These are phyloP conservation scores for Hyphochytrium catenoides DNA, from an alignment of 352 stramenopile genomes.

Conservation along the genomic window DNA sequence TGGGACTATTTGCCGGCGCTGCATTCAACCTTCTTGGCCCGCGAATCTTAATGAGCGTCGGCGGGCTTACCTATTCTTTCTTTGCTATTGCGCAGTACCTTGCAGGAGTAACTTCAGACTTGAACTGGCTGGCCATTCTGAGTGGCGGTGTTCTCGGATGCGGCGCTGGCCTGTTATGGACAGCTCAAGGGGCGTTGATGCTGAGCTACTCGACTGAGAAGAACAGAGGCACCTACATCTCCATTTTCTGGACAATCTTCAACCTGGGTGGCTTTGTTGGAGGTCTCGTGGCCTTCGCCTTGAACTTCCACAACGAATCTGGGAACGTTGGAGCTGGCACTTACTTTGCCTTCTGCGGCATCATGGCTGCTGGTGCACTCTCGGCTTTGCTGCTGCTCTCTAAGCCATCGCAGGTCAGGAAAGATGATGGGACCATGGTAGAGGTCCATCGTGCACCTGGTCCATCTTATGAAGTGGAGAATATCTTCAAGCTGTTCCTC, in stretches of 20 bases:
- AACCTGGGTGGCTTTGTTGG: conserved; percentile 32
- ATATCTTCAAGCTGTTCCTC: neutral
- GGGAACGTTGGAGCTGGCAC: conserved; percentile 13
- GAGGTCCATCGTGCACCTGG: neutral
- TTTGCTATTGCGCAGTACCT: conserved; percentile 21
- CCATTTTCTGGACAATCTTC: conserved; percentile 52
- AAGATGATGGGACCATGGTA: conserved; percentile 10
- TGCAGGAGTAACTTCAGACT: neutral
- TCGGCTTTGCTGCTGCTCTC: conserved; percentile 18
- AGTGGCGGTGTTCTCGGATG: conserved; percentile 22
- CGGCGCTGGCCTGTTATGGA: conserved; percentile 42
- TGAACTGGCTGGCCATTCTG: conserved; percentile 8
- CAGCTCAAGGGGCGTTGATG: conserved; percentile 32
- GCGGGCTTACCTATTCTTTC: conserved; percentile 25
- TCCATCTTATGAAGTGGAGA: neutral
- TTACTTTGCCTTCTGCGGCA: conserved; percentile 26
- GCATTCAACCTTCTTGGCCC: conserved; percentile 22
- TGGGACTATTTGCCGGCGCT: conserved; percentile 17
- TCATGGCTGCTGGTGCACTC: conserved; percentile 21
- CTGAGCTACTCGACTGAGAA: conserved; percentile 21
- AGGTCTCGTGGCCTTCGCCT: conserved; percentile 27
- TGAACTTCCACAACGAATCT: conserved; percentile 11
- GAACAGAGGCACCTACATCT: conserved; percentile 25
- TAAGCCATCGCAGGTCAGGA: conserved; percentile 11
- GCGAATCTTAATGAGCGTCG: conserved; percentile 20